Evolutionary conservation across 2,329 filamentous ascomycete genomes (phyloP).

Genomic region (Arthrobotrys conoides): DNA sequence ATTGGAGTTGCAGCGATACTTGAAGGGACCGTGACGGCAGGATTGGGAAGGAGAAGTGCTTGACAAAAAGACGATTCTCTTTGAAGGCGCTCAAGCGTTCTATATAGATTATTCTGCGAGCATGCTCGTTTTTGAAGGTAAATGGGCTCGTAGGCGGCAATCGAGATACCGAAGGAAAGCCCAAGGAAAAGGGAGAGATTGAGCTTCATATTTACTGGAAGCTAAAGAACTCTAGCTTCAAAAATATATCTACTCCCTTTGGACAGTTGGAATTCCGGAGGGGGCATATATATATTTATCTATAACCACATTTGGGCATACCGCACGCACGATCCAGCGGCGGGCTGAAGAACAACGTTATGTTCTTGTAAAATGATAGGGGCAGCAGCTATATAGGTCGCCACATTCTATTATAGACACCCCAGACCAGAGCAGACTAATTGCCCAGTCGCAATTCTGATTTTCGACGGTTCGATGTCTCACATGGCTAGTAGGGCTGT

Average conservation of each 20-base stretch:
- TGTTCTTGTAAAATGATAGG: constrained; percentile 1
- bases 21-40: constrained; percentile 41
- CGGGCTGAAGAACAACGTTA: constrained; percentile 22
- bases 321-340: not conserved
- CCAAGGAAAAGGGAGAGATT: constrained; percentile 2
- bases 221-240: not conserved
- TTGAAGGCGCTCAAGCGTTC: constrained; percentile 48
- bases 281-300: not conserved
- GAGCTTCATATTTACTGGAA: constrained; percentile 22
- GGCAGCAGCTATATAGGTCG: not conserved
- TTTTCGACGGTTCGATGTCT: constrained; percentile 22
- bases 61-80: constrained; percentile 44
- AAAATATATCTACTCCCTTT: not conserved
- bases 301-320: not conserved
- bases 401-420: not conserved
- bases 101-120: constrained; percentile 35
- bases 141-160: constrained; percentile 3
- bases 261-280: no score
- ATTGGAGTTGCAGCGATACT: constrained; percentile 44
- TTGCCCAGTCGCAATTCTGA: constrained; percentile 22
- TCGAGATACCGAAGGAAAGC: constrained; percentile 21
- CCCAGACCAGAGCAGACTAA: not conserved
- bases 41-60: constrained; percentile 35
- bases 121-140: constrained; percentile 27
- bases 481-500: constrained; percentile 14